Evolutionary conservation across 176 grass and related monocot species (phyloP).

Genomic region (Eragrostis nindensis): DNA sequence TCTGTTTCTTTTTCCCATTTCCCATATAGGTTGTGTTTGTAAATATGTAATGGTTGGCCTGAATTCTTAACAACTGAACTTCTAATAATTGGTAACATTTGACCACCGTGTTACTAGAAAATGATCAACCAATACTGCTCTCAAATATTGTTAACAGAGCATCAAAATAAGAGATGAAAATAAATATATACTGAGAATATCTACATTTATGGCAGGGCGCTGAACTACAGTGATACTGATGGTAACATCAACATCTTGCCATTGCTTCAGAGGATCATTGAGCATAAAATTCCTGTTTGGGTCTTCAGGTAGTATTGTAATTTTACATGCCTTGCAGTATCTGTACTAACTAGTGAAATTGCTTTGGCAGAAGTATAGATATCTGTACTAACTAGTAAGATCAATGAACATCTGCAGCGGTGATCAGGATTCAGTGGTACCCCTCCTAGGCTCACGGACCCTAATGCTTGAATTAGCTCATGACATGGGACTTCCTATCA

Average conservation of each 20-base stretch:
- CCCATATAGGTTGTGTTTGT: too few species aligned
- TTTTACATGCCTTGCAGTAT: not conserved
- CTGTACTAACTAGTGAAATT: not conserved
- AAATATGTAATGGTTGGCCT: too few species aligned
- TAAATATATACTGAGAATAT: not conserved
- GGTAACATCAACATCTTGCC: conserved; percentile 89
- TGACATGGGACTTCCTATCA: conserved; percentile 65
- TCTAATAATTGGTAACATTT: not conserved
- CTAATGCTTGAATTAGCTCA: conserved; percentile 89
- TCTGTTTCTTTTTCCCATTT: not conserved
- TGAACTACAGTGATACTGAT: conserved; percentile 86
- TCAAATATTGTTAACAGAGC: too few species aligned
- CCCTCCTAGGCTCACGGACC: conserved; percentile 80
- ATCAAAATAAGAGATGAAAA: too few species aligned
- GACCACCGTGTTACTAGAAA: too few species aligned
- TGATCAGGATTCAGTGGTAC: conserved; percentile 98
- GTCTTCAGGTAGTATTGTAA: conserved; percentile 74
- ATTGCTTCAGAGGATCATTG: conserved; percentile 73
- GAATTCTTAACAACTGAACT: too few species aligned
- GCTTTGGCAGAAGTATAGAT: too few species aligned
- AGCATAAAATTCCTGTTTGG: conserved; percentile 86
- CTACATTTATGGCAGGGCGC: conserved; percentile 43
- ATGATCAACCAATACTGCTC: too few species aligned
- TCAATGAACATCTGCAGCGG: conserved; percentile 53
- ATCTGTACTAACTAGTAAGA: conserved; percentile 14